Percentiles rank a stretch among this genome's conserved stretches.
These are phyloP conservation scores for Saccharomycopsis fibuligera DNA, from an alignment of 805 yeast species.

Conservation along the genomic window DNA sequence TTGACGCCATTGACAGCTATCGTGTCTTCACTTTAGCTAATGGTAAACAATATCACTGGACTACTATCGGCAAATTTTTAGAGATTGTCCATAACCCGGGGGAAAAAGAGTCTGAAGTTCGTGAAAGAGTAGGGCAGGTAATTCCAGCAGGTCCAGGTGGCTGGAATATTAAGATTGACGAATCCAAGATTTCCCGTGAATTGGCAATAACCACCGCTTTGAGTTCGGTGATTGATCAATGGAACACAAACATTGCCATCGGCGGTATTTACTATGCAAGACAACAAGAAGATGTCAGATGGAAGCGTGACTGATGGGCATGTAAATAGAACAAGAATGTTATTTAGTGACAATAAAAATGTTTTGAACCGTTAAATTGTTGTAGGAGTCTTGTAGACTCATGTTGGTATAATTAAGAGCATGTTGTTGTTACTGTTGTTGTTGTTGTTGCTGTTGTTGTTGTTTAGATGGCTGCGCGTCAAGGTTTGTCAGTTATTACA, in stretches of 20 bases:
- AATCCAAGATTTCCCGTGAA: constrained; percentile 48
- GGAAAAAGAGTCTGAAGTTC: constrained; percentile 56
- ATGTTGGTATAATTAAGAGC: too few species aligned
- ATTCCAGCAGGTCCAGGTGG: constrained; percentile 47
- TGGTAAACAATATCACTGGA: constrained; percentile 61
- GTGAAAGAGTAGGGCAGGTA: constrained; percentile 58
- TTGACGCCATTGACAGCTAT: constrained; percentile 56
- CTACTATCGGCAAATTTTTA: constrained; percentile 49
- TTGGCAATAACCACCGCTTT: constrained; percentile 55
- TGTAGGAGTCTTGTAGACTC: too few species aligned
- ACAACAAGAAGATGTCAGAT: constrained; percentile 43
- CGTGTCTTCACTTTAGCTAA: constrained; percentile 55
- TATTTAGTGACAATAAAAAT: too few species aligned
- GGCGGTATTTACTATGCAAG: constrained; percentile 61
- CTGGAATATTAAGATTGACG: constrained; percentile 50
- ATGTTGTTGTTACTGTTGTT: too few species aligned
- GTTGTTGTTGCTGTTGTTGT: too few species aligned
- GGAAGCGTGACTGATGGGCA: constrained; percentile 53
- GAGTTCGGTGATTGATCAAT: constrained; percentile 57
- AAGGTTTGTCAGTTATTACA: too few species aligned
- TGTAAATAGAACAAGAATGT: too few species aligned
- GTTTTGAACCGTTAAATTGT: too few species aligned
- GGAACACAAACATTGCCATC: constrained; percentile 54
- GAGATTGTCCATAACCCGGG: constrained; percentile 55
- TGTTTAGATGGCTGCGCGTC: too few species aligned